A percentile compares a stretch with the other conserved stretches of the same genome.
phyloP scores from a whole-genome alignment of 208 protist genomes.

The Leishmania amazonensis region DNA sequence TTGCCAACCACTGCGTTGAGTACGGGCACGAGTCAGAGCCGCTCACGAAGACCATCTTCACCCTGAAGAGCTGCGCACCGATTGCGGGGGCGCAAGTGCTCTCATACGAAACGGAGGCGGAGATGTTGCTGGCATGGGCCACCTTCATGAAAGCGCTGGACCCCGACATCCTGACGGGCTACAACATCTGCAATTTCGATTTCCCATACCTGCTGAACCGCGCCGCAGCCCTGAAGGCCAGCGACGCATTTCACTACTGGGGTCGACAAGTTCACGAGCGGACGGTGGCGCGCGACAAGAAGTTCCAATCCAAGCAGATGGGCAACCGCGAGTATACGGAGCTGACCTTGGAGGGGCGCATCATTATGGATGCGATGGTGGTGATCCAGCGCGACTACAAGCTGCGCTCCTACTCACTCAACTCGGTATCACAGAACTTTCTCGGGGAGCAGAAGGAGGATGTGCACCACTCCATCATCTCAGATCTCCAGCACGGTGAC shows the following conservation, averaged over 20 bases:
- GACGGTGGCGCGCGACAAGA: conserved; percentile 93
- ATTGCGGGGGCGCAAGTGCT: conserved; percentile 96
- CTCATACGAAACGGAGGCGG: conserved; percentile 93
- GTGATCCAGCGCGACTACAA: conserved; percentile 98
- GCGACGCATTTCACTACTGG: conserved; percentile 91
- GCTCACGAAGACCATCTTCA: conserved; percentile 90
- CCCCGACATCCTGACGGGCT: conserved; percentile 97
- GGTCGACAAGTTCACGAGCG: conserved; percentile 88
- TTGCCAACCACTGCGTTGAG: conserved; percentile 97
- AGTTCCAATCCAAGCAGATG: conserved; percentile 97
- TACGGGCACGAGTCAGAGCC: conserved; percentile 73
- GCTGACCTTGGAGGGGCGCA: conserved; percentile 96
- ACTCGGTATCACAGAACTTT: conserved; percentile 98
- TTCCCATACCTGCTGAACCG: conserved; percentile 98
- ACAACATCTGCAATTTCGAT: conserved; percentile 99
- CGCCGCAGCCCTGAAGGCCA: conserved; percentile 86
- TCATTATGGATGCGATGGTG: conserved; percentile 98
- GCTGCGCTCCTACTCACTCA: conserved; percentile 99
- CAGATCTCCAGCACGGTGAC: conserved; percentile 95
- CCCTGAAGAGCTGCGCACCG: conserved; percentile 93
- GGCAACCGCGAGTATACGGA: conserved; percentile 99
- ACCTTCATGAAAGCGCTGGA: conserved; percentile 88
- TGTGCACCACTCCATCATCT: conserved; percentile 99
- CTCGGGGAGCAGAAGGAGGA: conserved; percentile 99
- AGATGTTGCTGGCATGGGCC: conserved; percentile 94